phyloP scores from a whole-genome alignment of 208 protist species.

The Perkinsela sp. region DNA sequence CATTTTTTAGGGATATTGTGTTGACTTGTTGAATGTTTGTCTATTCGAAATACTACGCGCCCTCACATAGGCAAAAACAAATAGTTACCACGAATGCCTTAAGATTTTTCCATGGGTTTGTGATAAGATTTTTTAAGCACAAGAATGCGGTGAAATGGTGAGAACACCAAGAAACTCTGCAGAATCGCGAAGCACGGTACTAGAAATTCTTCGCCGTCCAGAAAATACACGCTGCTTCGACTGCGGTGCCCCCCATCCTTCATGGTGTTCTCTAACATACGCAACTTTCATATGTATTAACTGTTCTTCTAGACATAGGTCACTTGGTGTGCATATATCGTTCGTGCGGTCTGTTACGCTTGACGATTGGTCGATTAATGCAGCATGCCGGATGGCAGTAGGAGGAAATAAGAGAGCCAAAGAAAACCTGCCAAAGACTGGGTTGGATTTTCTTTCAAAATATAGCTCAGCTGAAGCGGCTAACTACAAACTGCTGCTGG shows the following conservation, averaged over 20 bases:
- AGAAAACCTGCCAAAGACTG: constrained; percentile 17
- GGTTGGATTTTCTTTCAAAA: neutral
- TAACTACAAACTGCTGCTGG: neutral
- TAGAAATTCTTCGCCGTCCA: constrained; percentile 13
- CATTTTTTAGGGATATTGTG: no score
- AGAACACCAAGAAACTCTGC: constrained; percentile 17
- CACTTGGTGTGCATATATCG: constrained; percentile 75
- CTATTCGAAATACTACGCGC: no score
- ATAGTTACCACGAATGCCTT: no score
- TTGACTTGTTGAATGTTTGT: no score
- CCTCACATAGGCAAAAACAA: no score
- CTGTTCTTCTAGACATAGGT: constrained; percentile 73
- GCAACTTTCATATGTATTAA: constrained; percentile 87
- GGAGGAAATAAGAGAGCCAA: constrained; percentile 49
- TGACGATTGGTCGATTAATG: constrained; percentile 49
- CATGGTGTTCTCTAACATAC: constrained; percentile 77
- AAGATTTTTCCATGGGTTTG: no score
- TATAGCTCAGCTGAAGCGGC: neutral
- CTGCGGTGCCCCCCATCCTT: constrained; percentile 76
- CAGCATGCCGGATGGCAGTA: constrained; percentile 50
- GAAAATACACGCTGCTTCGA: constrained; percentile 79
- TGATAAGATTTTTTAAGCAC: no score
- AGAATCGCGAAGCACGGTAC: constrained; percentile 36
- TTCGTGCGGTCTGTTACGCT: constrained; percentile 75
- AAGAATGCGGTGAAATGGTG: no score